These are phyloP conservation scores for Penicillium steckii DNA, from an alignment of 495 filamentous ascomycete species.

Conservation along the genomic window DNA sequence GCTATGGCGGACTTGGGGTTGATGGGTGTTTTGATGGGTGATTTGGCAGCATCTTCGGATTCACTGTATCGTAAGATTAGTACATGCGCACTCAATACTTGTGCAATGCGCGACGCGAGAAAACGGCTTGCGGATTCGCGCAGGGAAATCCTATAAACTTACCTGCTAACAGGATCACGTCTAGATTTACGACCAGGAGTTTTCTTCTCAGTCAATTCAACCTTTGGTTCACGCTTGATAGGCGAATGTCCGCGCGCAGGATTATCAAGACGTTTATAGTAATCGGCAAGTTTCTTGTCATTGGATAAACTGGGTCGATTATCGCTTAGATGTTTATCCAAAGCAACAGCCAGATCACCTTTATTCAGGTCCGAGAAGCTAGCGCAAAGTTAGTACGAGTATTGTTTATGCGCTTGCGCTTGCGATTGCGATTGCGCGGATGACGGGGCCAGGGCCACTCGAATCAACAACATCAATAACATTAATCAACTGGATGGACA, in stretches of 20 bases:
- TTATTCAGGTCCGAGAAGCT: conserved; percentile 77
- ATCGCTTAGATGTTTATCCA: conserved; percentile 71
- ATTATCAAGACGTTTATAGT: conserved; percentile 66
- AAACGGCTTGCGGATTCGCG: neutral
- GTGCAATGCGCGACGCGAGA: conserved; percentile 1
- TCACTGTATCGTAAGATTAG: conserved; percentile 12
- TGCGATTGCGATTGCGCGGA: neutral
- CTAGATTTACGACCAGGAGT: conserved; percentile 33
- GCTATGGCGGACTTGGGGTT: neutral
- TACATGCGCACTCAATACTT: neutral
- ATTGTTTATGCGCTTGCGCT: neutral
- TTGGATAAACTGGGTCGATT: conserved; percentile 59
- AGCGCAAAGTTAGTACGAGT: conserved; percentile 14
- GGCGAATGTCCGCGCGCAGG: conserved; percentile 59
- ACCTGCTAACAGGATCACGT: conserved; percentile 46
- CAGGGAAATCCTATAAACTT: conserved; percentile 16
- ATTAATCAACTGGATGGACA: neutral
- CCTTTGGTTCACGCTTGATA: conserved; percentile 63
- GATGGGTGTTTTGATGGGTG: neutral
- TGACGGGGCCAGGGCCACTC: neutral
- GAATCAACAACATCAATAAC: neutral
- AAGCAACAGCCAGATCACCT: conserved; percentile 70
- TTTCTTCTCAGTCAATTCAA: conserved; percentile 31
- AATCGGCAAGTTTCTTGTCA: conserved; percentile 66
- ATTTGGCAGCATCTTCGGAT: conserved; percentile 11